Conservation (phyloP, 805 yeast genomes). For the Cephaloascus albidus region DNA sequence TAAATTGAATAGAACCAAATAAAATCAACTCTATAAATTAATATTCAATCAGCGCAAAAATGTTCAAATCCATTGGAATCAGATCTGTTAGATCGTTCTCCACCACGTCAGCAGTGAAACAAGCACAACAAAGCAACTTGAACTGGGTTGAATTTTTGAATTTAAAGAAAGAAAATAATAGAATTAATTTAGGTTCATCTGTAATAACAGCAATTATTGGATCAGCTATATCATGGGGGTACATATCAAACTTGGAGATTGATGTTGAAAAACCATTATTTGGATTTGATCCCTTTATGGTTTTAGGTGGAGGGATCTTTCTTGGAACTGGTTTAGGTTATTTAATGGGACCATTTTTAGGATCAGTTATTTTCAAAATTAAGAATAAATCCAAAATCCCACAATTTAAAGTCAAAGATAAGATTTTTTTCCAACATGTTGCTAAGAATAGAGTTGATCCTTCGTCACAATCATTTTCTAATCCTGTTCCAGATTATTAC, state of each 20-base stretch:
- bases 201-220: slow-evolving; percentile 59
- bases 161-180: slow-evolving; percentile 68
- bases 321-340: slow-evolving; percentile 72
- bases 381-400: slow-evolving; percentile 34
- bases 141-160: slow-evolving; percentile 77
- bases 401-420: slow-evolving; percentile 2
- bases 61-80: neutral
- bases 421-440: slow-evolving; percentile 1
- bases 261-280: slow-evolving; percentile 80
- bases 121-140: slow-evolving; percentile 12
- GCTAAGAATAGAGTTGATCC: slow-evolving; percentile 38
- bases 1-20: no score
- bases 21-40: no score
- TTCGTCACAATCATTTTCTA: slow-evolving; percentile 76
- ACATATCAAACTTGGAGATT: slow-evolving; percentile 71
- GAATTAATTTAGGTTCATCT: slow-evolving; percentile 60
- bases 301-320: slow-evolving; percentile 64
- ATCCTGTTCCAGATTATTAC: slow-evolving; percentile 97
- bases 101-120: neutral
- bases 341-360: slow-evolving; percentile 74
- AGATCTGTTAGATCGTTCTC: neutral
- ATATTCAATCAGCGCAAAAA: no score
- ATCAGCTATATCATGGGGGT: slow-evolving; percentile 60
- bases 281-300: slow-evolving; percentile 86
- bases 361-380: slow-evolving; percentile 58